A percentile compares a stretch with the other conserved stretches of the same genome.
These are phyloP conservation scores for Blastocystis hominis DNA, from an alignment of 352 stramenopile species.

Conservation along the genomic window DNA sequence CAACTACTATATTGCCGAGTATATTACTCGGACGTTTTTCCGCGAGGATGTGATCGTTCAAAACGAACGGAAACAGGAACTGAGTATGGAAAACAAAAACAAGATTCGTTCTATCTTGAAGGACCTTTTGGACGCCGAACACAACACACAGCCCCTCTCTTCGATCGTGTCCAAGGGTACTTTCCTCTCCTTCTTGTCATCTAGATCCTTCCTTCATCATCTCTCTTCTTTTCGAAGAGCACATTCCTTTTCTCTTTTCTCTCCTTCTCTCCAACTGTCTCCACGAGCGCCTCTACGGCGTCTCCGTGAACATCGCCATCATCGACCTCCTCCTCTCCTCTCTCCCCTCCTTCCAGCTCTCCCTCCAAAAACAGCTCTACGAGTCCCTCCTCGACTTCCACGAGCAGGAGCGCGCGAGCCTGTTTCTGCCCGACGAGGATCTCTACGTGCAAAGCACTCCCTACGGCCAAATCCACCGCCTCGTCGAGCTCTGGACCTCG, in stretches of 20 bases:
- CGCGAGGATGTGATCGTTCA: neutral
- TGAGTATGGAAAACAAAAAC: neutral
- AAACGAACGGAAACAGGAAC: neutral
- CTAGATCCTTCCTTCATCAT: neutral
- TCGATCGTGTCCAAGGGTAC: neutral
- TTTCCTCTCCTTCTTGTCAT: neutral
- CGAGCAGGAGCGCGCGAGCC: neutral
- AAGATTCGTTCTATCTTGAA: neutral
- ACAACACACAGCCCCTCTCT: neutral
- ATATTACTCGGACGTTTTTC: neutral
- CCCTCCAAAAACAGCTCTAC: neutral
- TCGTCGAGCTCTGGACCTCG: slow-evolving; percentile 9
- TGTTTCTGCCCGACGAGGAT: neutral
- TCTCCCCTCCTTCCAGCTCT: neutral
- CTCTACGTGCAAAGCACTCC: neutral
- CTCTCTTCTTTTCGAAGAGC: neutral
- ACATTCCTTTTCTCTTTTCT: neutral
- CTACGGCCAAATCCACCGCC: slow-evolving; percentile 34
- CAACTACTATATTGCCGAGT: slow-evolving; percentile 8
- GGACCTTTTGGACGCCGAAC: neutral
- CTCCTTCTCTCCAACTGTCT: neutral
- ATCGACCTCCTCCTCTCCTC: neutral
- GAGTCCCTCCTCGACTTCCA: slow-evolving; percentile 4
- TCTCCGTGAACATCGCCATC: slow-evolving; percentile 25
- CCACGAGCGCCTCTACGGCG: slow-evolving; percentile 18